Conservation (phyloP, 495 filamentous ascomycete species). For the Penicillium steckii region DNA sequence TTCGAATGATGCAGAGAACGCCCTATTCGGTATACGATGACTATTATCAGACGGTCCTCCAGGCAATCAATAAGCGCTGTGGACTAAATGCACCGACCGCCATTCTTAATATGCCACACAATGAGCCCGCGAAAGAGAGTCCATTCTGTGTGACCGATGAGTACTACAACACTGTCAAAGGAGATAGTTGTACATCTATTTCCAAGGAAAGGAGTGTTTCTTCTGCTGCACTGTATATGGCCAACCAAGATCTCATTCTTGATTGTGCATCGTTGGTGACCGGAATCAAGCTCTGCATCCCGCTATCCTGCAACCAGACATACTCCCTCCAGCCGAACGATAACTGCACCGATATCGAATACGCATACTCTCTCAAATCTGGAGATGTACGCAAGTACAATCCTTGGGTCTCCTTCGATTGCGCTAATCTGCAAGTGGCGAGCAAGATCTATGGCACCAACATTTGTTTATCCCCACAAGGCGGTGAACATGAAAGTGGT, state of each 20-base stretch:
- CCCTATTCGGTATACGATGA: conserved; percentile 19
- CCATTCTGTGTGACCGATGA: background rate
- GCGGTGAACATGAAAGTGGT: background rate
- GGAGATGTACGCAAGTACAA: conserved; percentile 10
- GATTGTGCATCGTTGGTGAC: background rate
- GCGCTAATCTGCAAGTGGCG: conserved; percentile 3
- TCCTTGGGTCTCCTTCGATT: conserved; percentile 6
- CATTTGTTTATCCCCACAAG: conserved; percentile 5
- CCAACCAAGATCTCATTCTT: background rate
- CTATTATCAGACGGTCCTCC: background rate
- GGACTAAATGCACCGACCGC: background rate
- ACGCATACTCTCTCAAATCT: background rate
- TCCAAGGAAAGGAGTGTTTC: background rate
- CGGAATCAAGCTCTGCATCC: background rate
- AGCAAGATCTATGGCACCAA: conserved; percentile 2
- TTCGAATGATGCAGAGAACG: conserved; percentile 17
- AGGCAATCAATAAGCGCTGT: background rate
- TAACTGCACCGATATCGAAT: background rate
- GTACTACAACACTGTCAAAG: background rate
- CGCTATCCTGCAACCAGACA: background rate
- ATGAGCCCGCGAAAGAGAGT: background rate
- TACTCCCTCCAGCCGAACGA: background rate
- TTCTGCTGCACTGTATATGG: background rate
- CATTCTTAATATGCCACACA: background rate
- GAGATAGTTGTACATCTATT: background rate